Evolutionary conservation across 345 rosid species (phyloP).

Genomic region (Acer negundo): DNA sequence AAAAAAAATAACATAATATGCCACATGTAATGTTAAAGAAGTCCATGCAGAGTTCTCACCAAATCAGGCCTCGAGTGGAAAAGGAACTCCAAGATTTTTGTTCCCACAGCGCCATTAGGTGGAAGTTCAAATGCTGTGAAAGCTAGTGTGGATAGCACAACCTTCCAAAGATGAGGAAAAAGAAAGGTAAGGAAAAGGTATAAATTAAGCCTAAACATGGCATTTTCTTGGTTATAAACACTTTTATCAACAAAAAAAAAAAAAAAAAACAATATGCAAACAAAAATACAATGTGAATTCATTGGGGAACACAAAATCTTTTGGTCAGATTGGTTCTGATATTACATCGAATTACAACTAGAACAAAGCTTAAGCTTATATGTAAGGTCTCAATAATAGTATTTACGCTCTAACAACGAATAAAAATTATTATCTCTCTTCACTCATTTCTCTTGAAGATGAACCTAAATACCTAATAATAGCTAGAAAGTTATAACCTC

Average conservation of each 20-base stretch:
- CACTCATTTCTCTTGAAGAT: background rate
- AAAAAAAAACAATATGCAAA: background rate
- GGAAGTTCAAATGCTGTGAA: slow-evolving; percentile 99
- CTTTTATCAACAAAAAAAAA: no score
- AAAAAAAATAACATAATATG: background rate
- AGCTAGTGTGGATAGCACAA: slow-evolving; percentile 84
- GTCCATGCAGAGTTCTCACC: slow-evolving; percentile 45
- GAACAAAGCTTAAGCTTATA: background rate
- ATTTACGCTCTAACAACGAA: background rate
- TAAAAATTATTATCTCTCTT: background rate
- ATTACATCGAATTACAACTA: background rate
- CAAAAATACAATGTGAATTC: background rate
- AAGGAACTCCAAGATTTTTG: slow-evolving; percentile 82
- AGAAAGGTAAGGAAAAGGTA: slow-evolving; percentile 12
- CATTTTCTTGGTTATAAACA: background rate
- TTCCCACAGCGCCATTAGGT: slow-evolving; percentile 94
- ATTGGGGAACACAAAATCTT: background rate
- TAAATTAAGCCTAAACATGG: background rate
- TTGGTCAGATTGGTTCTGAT: background rate
- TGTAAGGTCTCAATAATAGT: background rate
- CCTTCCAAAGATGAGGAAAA: slow-evolving; percentile 53
- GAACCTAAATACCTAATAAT: background rate
- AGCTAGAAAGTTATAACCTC: background rate
- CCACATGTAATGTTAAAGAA: background rate
- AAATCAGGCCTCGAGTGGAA: slow-evolving; percentile 90